These are phyloP conservation scores for Climacium dendroides DNA, from an alignment of 225 moss, liverwort and hornwort genomes.

Conservation along the genomic window DNA sequence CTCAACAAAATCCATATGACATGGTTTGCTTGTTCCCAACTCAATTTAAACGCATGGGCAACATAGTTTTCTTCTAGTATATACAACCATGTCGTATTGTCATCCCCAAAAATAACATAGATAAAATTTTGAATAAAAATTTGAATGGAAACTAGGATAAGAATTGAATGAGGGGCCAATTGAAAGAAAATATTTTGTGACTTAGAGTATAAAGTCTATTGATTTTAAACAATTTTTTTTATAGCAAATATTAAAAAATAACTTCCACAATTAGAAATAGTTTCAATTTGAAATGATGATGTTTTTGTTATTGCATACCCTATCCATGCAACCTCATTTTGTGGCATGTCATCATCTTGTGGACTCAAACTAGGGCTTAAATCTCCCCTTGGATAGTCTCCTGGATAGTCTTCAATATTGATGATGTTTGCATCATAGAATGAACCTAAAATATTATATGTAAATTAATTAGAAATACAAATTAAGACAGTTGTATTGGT, in stretches of 20 bases:
- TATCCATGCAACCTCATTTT: not conserved
- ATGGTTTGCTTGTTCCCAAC: too few species aligned
- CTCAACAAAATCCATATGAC: too few species aligned
- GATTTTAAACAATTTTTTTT: not conserved
- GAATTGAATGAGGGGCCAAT: not conserved
- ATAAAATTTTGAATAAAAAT: not conserved
- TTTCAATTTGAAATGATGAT: not conserved
- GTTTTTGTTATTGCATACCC: not conserved
- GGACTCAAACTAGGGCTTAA: not conserved
- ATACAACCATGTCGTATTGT: not conserved
- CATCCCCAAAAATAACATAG: too few species aligned
- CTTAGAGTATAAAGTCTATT: not conserved
- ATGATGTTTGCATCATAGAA: not conserved
- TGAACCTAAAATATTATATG: not conserved
- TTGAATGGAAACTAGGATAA: not conserved
- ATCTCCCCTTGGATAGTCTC: not conserved
- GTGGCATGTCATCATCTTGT: not conserved
- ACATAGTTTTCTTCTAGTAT: too few species aligned
- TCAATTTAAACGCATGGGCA: too few species aligned
- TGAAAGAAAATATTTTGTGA: too few species aligned
- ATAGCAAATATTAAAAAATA: too few species aligned
- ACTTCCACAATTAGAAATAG: not conserved
- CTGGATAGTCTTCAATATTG: not conserved
- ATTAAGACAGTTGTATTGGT: not conserved
- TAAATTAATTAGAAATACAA: too few species aligned